Conservation (phyloP, 1,284 basidiomycete genomes). For the Pyrrhoderma lamaoense region DNA sequence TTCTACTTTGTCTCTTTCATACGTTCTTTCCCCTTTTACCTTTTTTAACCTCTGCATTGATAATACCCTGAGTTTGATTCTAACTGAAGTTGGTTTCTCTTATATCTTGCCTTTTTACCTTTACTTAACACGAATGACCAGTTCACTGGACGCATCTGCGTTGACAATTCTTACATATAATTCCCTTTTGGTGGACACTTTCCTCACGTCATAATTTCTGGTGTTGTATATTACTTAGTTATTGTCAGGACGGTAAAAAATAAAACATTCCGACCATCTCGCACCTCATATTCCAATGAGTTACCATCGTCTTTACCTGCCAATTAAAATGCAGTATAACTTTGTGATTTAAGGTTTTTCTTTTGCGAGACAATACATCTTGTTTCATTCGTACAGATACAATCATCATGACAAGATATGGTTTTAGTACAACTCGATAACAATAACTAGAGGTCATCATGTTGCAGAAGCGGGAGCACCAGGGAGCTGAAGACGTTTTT, state of each 20-base stretch:
- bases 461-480: neutral
- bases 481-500: neutral
- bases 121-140: too few relatives aligned
- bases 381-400: neutral
- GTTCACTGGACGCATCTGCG: too few relatives aligned
- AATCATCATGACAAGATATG: neutral
- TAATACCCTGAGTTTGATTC: neutral
- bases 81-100: neutral
- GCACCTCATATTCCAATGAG: too few relatives aligned
- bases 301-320: too few relatives aligned
- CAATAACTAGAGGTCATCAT: conserved; percentile 1
- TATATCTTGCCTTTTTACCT: too few relatives aligned
- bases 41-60: conserved; percentile 2
- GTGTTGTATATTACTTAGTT: conserved; percentile 14
- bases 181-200: too few relatives aligned
- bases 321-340: too few relatives aligned
- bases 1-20: conserved; percentile 5
- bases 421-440: conserved; percentile 1
- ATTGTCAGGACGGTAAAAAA: neutral
- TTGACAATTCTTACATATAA: too few relatives aligned
- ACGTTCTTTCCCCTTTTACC: neutral
- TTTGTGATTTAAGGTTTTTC: too few relatives aligned
- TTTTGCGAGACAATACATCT: too few relatives aligned
- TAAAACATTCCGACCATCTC: neutral
- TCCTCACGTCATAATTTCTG: conserved; percentile 8